phyloP scores from a whole-genome alignment of 2,329 filamentous ascomycete genomes.

The Aphanoascus verrucosus region DNA sequence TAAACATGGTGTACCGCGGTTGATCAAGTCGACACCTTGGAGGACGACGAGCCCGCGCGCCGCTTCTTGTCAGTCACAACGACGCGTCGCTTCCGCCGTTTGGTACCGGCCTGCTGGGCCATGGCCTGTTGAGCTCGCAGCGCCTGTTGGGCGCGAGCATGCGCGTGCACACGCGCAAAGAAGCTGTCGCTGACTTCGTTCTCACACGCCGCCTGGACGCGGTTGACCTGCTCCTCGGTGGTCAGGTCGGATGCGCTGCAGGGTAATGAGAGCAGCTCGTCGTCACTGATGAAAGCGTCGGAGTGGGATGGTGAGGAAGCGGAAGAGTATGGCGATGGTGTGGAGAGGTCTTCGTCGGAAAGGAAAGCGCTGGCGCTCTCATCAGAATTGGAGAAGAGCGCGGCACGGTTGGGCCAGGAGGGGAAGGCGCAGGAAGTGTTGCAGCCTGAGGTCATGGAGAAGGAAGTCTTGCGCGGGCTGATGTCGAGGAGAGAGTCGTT shows the following conservation, averaged over 20 bases:
- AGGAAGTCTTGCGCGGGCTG: slow-evolving; percentile 34
- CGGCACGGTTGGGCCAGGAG: slow-evolving; percentile 35
- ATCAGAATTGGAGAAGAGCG: slow-evolving; percentile 26
- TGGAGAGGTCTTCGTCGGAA: slow-evolving; percentile 35
- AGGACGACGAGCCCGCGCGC: slow-evolving; percentile 17
- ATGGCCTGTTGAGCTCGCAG: slow-evolving; percentile 26
- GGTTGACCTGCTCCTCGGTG: slow-evolving; percentile 33
- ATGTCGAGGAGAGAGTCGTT: slow-evolving; percentile 32
- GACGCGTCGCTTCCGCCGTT: slow-evolving; percentile 19
- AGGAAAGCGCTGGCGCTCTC: slow-evolving; percentile 31
- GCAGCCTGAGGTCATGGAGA: slow-evolving; percentile 29
- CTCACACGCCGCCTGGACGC: slow-evolving; percentile 28
- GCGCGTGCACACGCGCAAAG: slow-evolving; percentile 28
- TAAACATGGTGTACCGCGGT: no score
- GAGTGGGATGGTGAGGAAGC: background rate
- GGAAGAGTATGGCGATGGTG: slow-evolving; percentile 23
- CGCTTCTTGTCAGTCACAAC: slow-evolving; percentile 17
- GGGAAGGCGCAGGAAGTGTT: slow-evolving; percentile 36
- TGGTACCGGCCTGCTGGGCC: slow-evolving; percentile 16
- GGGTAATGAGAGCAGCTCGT: slow-evolving; percentile 1
- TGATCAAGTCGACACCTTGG: background rate
- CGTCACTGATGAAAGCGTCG: background rate
- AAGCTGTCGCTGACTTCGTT: slow-evolving; percentile 19
- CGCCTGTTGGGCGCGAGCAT: slow-evolving; percentile 33
- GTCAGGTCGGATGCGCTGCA: slow-evolving; percentile 21